phyloP scores from a whole-genome alignment of 2,329 filamentous ascomycete genomes.

The Pseudopithomyces maydicus region DNA sequence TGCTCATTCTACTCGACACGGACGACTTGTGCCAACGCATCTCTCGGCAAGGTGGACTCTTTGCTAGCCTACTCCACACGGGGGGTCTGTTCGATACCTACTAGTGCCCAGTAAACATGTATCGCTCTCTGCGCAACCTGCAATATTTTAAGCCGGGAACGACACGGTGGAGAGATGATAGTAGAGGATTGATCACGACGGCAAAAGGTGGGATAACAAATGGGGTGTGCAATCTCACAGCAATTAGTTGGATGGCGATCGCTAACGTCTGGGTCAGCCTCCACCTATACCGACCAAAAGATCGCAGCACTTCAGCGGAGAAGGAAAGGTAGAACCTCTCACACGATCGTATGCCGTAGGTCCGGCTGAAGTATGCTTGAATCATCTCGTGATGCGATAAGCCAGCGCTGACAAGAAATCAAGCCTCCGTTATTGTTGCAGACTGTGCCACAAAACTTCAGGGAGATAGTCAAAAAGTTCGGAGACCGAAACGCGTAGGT shows the following conservation, averaged over 20 bases:
- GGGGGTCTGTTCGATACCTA: too few relatives aligned
- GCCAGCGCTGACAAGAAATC: conserved; percentile 12
- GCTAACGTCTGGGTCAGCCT: too few relatives aligned
- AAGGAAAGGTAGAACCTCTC: too few relatives aligned
- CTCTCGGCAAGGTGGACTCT: too few relatives aligned
- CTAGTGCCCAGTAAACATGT: conserved; percentile 31
- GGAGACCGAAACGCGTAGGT: conserved; percentile 67
- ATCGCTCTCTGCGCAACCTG: conserved; percentile 26
- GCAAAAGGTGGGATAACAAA: background rate
- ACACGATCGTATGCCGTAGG: conserved; percentile 30
- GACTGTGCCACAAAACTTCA: conserved; percentile 76
- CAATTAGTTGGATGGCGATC: too few relatives aligned
- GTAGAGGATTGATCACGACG: conserved; percentile 30
- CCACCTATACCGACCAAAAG: too few relatives aligned
- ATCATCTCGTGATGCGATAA: background rate
- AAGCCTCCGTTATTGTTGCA: conserved; percentile 69
- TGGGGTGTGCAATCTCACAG: too few relatives aligned
- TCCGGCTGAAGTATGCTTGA: conserved; percentile 35
- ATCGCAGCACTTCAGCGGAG: too few relatives aligned
- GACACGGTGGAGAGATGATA: conserved; percentile 4
- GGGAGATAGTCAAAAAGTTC: conserved; percentile 64
- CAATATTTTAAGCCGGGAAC: conserved; percentile 17
- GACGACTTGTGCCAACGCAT: too few relatives aligned
- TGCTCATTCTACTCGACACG: too few relatives aligned
- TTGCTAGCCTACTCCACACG: too few relatives aligned